A percentile compares a stretch with the other conserved stretches of the same genome.
These are phyloP conservation scores for Gracilaria gracilis DNA, from an alignment of 23 red algal species.

Conservation along the genomic window DNA sequence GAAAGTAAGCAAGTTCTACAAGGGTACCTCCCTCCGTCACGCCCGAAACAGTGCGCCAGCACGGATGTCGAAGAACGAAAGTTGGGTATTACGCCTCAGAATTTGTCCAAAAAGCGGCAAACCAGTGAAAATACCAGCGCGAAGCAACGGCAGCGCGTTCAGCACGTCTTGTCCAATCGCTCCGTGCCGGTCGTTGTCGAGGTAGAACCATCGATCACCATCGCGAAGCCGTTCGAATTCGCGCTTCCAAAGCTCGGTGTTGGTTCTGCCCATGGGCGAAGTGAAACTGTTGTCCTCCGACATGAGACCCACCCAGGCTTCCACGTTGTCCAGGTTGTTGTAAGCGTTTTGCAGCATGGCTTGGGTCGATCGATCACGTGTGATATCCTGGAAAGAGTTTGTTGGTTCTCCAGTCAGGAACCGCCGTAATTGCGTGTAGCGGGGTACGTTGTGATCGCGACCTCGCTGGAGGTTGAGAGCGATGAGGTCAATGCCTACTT, in stretches of 20 bases:
- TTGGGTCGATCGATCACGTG: not conserved
- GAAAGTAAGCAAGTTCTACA: not conserved
- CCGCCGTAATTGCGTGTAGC: constrained; percentile 32
- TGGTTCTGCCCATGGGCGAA: constrained; percentile 38
- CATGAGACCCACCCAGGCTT: constrained; percentile 65
- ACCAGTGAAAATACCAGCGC: not conserved
- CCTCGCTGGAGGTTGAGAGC: constrained; percentile 67
- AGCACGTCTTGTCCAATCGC: constrained; percentile 5
- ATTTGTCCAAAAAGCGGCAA: constrained; percentile 11
- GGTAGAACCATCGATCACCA: constrained; percentile 72
- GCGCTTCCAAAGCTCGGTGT: constrained; percentile 17
- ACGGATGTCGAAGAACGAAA: not conserved
- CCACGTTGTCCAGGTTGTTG: constrained; percentile 17
- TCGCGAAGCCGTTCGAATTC: constrained; percentile 44
- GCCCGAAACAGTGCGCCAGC: constrained; percentile 4
- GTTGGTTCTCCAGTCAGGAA: not conserved
- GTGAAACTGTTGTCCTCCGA: constrained; percentile 33
- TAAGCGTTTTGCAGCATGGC: constrained; percentile 16
- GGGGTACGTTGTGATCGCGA: constrained; percentile 48
- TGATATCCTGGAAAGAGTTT: constrained; percentile 21
- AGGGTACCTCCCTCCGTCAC: not conserved
- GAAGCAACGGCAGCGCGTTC: constrained; percentile 6
- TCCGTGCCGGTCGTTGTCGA: constrained; percentile 3
- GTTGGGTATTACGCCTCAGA: constrained; percentile 19
- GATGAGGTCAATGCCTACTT: constrained; percentile 48